Conservation (phyloP, 148 eudicot species). For the Chenopodium album region DNA sequence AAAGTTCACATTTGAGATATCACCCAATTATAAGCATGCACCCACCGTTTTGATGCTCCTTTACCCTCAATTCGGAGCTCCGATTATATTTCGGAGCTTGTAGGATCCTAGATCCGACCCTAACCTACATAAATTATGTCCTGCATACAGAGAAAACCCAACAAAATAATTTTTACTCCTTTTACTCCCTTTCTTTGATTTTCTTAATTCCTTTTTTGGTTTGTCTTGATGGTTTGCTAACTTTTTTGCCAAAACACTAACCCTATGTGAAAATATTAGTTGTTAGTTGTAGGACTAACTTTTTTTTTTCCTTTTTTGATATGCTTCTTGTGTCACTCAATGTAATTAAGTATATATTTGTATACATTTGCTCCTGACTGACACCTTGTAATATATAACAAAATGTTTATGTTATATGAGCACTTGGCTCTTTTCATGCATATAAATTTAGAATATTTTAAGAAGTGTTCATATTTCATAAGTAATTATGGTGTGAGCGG, state of each 20-base stretch:
- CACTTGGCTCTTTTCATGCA: no score
- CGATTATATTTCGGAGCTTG: constrained; percentile 42
- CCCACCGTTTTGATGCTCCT: constrained; percentile 58
- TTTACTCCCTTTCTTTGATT: constrained; percentile 12
- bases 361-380: constrained; percentile 26
- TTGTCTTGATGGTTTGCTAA: constrained; percentile 24
- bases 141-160: neutral
- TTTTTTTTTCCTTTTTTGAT: neutral
- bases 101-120: constrained; percentile 18
- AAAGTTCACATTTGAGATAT: constrained; percentile 51
- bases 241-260: constrained; percentile 20
- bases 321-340: constrained; percentile 20
- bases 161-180: constrained; percentile 18
- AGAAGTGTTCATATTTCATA: no score
- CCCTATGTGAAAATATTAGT: constrained; percentile 25
- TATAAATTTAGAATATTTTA: no score
- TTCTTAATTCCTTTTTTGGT: neutral
- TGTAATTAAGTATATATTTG: constrained; percentile 29
- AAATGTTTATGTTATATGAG: neutral
- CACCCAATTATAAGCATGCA: constrained; percentile 58
- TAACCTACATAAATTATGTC: constrained; percentile 7
- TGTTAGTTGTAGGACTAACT: constrained; percentile 7
- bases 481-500: no score
- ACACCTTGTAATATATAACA: constrained; percentile 39
- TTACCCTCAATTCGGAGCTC: constrained; percentile 59